A percentile compares a stretch with the other conserved stretches of the same genome.
phyloP scores from a whole-genome alignment of 2,329 filamentous ascomycete genomes.

The Fusarium brachygibbosum region DNA sequence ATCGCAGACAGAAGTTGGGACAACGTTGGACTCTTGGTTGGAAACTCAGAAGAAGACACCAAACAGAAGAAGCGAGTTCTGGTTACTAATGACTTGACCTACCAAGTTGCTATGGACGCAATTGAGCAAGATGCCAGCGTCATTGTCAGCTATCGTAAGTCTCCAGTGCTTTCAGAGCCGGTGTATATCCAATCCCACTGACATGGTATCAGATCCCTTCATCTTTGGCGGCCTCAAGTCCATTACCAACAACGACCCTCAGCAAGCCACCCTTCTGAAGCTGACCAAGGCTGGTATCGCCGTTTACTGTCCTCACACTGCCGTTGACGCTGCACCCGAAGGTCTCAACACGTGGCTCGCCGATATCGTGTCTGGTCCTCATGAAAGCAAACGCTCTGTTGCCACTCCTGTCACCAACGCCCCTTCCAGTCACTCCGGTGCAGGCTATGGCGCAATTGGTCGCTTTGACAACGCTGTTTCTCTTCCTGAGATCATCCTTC shows the following conservation, averaged over 20 bases:
- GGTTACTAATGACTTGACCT: slow-evolving; percentile 89
- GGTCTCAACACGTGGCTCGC: slow-evolving; percentile 96
- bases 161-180: not conserved
- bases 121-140: slow-evolving; percentile 81
- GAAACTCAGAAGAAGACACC: slow-evolving; percentile 56
- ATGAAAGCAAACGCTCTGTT: slow-evolving; percentile 57
- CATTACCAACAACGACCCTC: slow-evolving; percentile 84
- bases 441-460: slow-evolving; percentile 68
- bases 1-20: slow-evolving; percentile 93
- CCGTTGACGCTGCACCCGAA: slow-evolving; percentile 85
- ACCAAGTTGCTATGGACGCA: slow-evolving; percentile 89
- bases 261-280: slow-evolving; percentile 86
- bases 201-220: slow-evolving; percentile 78
- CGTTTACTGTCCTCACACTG: slow-evolving; percentile 96
- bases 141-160: slow-evolving; percentile 86
- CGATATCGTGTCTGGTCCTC: slow-evolving; percentile 78
- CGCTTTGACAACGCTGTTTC: slow-evolving; percentile 56
- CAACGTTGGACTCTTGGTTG: slow-evolving; percentile 87
- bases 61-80: slow-evolving; percentile 59
- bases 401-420: slow-evolving; percentile 61
- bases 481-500: slow-evolving; percentile 61
- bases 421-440: slow-evolving; percentile 60
- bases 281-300: slow-evolving; percentile 90
- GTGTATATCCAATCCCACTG: not conserved
- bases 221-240: slow-evolving; percentile 95